Evolutionary conservation across 2,329 filamentous ascomycete species (phyloP), one percentile per base, ranked within the genome.

Genomic region (Paracoccidioides lutzii): DNA sequence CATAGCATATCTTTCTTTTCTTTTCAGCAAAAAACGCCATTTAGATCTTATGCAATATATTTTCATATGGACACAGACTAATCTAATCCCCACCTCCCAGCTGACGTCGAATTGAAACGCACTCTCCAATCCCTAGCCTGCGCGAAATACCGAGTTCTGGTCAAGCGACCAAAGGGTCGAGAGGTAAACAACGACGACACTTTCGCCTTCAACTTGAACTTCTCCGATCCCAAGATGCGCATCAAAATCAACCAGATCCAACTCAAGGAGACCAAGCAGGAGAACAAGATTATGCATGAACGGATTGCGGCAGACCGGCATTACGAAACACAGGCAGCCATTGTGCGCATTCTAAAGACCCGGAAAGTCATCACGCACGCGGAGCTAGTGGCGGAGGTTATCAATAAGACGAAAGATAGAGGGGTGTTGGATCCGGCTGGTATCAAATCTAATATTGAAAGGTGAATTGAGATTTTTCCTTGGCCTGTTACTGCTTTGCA

Each of bases 221-320:
- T 98, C 71, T 75, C 75, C 2, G 86, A 96, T 66, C 79, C 84
- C 22, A 95, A 93, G 71, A 87, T 88, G 71, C 83, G 90, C 56
- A 84, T 98, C 73, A 98, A 98, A 76, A 96, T 98, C 76, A 98
- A 97, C 73, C 91, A 96, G 72, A 93, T 98, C 63, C 93, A 98
- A 72, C 80, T 96, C 52, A 94, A 93, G 73, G 93, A 98, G 73
- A 97, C 93, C 0, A 87, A 87, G 64, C 87, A 91, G 66, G 93
- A 98, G 73, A 96, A 96, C 73, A 87, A 90, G 71, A 88, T 87
- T 64, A 97, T 90, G 1, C 90, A 97, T 71, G 86, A 95, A 70
- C 82, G 89, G 45, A 88, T 98, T 4, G 85, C 84, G 0, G 86
- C 87, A 53, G 93, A 98, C 67, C 78, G 93, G 52, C 89, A 95